Evolutionary conservation across 2,329 filamentous ascomycete species (phyloP), one percentile per base, ranked within the genome.

Genomic region (Talaromyces sp.): DNA sequence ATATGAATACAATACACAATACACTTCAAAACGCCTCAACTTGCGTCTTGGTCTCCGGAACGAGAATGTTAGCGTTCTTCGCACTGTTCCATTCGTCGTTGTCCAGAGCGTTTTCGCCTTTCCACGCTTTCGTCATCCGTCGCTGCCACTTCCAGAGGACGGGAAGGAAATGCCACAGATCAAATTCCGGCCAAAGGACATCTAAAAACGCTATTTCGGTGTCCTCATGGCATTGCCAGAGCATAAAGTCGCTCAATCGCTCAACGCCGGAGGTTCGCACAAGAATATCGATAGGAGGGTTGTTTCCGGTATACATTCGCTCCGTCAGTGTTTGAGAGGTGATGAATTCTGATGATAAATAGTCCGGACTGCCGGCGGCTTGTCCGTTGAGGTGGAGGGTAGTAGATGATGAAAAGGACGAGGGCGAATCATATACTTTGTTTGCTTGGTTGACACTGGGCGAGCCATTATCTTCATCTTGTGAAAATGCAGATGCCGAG

Each of bases 221-320:
- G 68, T 94, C 84, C 74, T 97, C 87, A 74, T 98, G 93, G 72
- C 92, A 95, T 78, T 99, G 95, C 95, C 95, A 99, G 39, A 99
- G 87, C 93, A 99, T 95, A 72, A 98, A 99, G 76, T 99, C 95
- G 74, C 93, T 97, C 66, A 99, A 82, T 58, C 95, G 86, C 77
- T 93, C 90, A 14, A 99, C 95, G 33, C 93, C 94, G 68, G 93
- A 97, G 4, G 95, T 99, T 60, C 95, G 88, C 60, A 99, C 85
- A 63, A 99, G 88, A 13, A 99, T 84, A 74, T 99, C 95, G 48
- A 98, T 82, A 0, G 95, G 95, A 16, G 95, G 95, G 67, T 91
- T 89, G 62, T 88, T 87, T 58, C 90, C 87, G 3, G 94, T 98
- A 79, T 96, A 95, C 81, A 96, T 92, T 78, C 97, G 92, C 67